Evolutionary conservation across 75 land plant species (phyloP), one percentile per base, ranked within the genome.

Genomic region (Adiantum capillusveneris): DNA sequence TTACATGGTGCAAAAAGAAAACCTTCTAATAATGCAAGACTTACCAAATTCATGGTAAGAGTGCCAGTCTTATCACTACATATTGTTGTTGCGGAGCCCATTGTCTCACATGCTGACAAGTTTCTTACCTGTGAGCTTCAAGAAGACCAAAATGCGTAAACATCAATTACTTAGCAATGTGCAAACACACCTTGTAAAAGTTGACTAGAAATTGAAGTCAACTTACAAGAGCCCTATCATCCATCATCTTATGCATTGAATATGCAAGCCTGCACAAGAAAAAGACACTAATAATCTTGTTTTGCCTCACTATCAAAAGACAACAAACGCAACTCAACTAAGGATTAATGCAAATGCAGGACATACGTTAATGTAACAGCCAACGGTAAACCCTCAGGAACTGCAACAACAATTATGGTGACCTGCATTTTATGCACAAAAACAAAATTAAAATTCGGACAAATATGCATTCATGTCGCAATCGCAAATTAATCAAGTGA

Each of bases 311-410:
- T n/a, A n/a, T n/a, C n/a, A n/a, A n/a, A n/a, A n/a, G n/a, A n/a
- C n/a, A n/a, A n/a, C n/a, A n/a, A n/a, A n/a, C n/a, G n/a, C n/a
- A n/a, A n/a, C n/a, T n/a, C n/a, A n/a, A n/a, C n/a, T n/a, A n/a
- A n/a, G n/a, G n/a, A n/a, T n/a, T n/a, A n/a, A n/a, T n/a, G n/a
- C 37, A 9, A 5, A 34, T 3, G 9, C 9, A 9, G 74, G 77
- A 66, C 85, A 46, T 72, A 85, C 88, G 88, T 84, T 57, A 87
- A 64, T n/a, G 92, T 87, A 29, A 87, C 92, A 59, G 93, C 93
- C 55, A 88, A 59, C 9, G 93, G 93, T 68, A 88, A 78, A 7
- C 93, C 93, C 72, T 88, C 93, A 34, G 93, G 93, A 53, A 88
- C 93, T 16, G 89, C 93, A 65, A 88, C 89, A 22, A 88, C 89